Evolutionary conservation across 495 filamentous ascomycete genomes (phyloP).

Genomic region (Bathelium albidoporum): DNA sequence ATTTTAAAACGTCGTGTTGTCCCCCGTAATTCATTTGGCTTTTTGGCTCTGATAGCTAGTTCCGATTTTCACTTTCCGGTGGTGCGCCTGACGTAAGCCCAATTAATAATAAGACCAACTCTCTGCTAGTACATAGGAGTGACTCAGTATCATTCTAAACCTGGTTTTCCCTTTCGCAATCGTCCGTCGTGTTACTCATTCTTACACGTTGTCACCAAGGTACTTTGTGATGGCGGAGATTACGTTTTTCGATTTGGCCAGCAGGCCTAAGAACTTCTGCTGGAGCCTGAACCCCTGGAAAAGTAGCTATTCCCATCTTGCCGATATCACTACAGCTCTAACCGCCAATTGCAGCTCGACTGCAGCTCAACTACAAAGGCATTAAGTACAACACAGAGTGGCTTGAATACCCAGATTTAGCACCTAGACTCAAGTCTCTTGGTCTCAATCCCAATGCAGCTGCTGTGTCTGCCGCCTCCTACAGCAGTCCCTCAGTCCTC

Average conservation of each 20-base stretch:
- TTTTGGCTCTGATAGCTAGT: no score
- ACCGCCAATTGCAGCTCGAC: conserved; percentile 35
- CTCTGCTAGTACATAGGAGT: no score
- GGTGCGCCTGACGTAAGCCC: no score
- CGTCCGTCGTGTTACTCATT: no score
- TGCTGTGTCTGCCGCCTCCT: conserved; percentile 22
- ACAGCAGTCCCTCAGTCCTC: conserved; percentile 46
- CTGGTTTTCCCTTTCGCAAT: no score
- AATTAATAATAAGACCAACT: no score
- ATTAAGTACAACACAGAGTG: conserved; percentile 56
- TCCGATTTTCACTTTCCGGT: no score
- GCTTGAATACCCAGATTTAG: conserved; percentile 55
- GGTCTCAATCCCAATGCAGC: conserved; percentile 34
- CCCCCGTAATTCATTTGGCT: no score
- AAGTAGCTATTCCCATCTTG: conserved; percentile 31
- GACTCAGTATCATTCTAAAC: no score
- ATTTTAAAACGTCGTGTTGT: no score
- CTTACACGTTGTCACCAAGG: no score
- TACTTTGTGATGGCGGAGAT: conserved; percentile 12
- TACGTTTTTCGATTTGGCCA: conserved; percentile 47
- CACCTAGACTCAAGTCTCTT: conserved; percentile 35
- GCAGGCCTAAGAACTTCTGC: conserved; percentile 30
- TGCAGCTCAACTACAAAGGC: conserved; percentile 51
- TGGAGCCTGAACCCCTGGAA: conserved; percentile 58
- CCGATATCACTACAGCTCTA: background rate